These are phyloP conservation scores for Mucor lusitanicus DNA, from an alignment of 371 early-diverging fungal species.

Conservation along the genomic window DNA sequence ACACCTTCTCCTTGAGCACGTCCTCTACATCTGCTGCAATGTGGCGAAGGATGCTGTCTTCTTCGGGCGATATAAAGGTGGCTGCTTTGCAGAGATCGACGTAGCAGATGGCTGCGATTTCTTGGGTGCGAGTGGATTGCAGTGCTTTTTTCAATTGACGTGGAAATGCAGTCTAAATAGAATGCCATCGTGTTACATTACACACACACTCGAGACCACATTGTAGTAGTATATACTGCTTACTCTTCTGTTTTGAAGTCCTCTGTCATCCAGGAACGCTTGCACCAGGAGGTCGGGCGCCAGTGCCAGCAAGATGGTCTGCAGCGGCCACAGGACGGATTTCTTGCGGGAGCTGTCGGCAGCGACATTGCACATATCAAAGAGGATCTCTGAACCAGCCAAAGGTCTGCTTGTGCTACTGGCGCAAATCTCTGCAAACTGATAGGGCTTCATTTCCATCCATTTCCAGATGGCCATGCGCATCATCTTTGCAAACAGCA, in stretches of 20 bases:
- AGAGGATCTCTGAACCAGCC: conserved; percentile 76
- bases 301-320: conserved; percentile 72
- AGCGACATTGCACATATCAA: conserved; percentile 68
- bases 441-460: conserved; percentile 77
- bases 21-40: conserved; percentile 71
- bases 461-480: conserved; percentile 86
- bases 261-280: conserved; percentile 49
- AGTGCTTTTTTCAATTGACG: conserved; percentile 66
- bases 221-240: background rate
- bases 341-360: conserved; percentile 68
- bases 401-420: conserved; percentile 61
- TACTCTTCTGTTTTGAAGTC: conserved; percentile 41
- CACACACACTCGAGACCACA: background rate
- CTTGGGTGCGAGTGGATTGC: conserved; percentile 54
- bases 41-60: conserved; percentile 61
- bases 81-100: conserved; percentile 77
- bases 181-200: background rate
- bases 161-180: conserved; percentile 57
- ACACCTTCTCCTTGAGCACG: conserved; percentile 66
- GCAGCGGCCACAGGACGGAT: conserved; percentile 77
- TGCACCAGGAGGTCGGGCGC: conserved; percentile 74
- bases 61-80: conserved; percentile 64
- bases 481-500: conserved; percentile 68
- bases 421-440: conserved; percentile 71
- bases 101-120: conserved; percentile 70